Conservation (phyloP, 1,284 basidiomycete genomes). For the Gastroboletus turbinatus region DNA sequence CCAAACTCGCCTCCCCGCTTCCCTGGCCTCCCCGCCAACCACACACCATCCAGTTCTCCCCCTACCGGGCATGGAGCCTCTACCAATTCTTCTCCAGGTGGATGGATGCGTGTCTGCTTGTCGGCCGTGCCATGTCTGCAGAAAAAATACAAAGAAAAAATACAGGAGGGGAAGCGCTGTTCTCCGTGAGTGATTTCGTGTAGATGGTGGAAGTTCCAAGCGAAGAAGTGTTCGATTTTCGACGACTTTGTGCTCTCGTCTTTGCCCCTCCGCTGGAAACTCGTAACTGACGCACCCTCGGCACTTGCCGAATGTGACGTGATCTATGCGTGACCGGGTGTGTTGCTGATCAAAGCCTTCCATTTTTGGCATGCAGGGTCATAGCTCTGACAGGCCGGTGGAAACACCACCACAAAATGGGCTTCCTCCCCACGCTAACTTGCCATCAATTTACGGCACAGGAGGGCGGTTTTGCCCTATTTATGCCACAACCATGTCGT, state of each 20-base stretch:
- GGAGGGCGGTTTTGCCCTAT: slow-evolving; percentile 2
- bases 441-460: slow-evolving; percentile 21
- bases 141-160: slow-evolving; percentile 13
- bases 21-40: slow-evolving; percentile 17
- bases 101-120: not conserved
- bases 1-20: slow-evolving; percentile 27
- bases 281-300: slow-evolving; percentile 19
- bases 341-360: slow-evolving; percentile 22
- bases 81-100: not conserved
- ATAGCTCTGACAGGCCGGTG: not conserved
- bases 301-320: slow-evolving; percentile 29
- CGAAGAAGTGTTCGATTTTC: slow-evolving; percentile 32
- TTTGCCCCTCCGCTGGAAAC: slow-evolving; percentile 24
- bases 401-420: not conserved
- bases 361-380: slow-evolving; percentile 19
- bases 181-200: slow-evolving; percentile 13
- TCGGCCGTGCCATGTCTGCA: not conserved
- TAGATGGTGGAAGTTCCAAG: slow-evolving; percentile 36
- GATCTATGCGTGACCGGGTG: slow-evolving; percentile 20
- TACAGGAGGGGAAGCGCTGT: not conserved
- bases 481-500: slow-evolving; percentile 12
- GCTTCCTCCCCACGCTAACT: not conserved
- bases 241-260: slow-evolving; percentile 16
- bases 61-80: not conserved
- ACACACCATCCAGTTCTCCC: slow-evolving; percentile 6